Conservation (phyloP, 208 protist species). For the Crithidia fasciculata region DNA sequence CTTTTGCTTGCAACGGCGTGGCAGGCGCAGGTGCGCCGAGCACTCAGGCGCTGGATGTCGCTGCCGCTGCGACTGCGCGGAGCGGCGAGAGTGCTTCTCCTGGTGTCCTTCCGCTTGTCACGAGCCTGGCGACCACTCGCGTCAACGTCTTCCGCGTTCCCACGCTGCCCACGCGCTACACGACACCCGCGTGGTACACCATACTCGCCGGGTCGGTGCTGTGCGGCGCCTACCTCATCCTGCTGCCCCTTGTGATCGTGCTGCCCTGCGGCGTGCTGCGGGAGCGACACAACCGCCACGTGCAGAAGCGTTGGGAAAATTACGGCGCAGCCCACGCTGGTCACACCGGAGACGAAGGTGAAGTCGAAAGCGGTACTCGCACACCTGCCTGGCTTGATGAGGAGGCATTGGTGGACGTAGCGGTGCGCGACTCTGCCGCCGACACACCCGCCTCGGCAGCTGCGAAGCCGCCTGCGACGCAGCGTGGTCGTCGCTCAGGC, state of each 20-base stretch:
- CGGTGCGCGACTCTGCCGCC: not conserved
- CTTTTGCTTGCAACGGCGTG: constrained; percentile 8
- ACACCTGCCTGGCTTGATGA: not conserved
- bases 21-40: not conserved
- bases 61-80: not conserved
- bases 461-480: no score
- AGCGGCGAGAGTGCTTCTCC: not conserved
- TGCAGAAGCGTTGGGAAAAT: constrained; percentile 8
- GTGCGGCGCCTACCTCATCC: constrained; percentile 12
- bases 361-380: not conserved
- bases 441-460: no score
- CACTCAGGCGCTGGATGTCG: no score
- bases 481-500: no score
- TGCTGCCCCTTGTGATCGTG: constrained; percentile 4
- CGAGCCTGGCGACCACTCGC: constrained; percentile 13
- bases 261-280: constrained; percentile 14
- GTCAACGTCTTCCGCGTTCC: constrained; percentile 6
- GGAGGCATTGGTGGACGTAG: not conserved
- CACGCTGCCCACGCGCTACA: constrained; percentile 3
- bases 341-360: no score
- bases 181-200: not conserved
- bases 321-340: not conserved
- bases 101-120: constrained; percentile 15
- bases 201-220: constrained; percentile 27
- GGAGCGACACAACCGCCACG: not conserved